Base-by-base conservation (phyloP, 2,329 filamentous ascomycete species). In the Ophiostoma ips region DNA sequence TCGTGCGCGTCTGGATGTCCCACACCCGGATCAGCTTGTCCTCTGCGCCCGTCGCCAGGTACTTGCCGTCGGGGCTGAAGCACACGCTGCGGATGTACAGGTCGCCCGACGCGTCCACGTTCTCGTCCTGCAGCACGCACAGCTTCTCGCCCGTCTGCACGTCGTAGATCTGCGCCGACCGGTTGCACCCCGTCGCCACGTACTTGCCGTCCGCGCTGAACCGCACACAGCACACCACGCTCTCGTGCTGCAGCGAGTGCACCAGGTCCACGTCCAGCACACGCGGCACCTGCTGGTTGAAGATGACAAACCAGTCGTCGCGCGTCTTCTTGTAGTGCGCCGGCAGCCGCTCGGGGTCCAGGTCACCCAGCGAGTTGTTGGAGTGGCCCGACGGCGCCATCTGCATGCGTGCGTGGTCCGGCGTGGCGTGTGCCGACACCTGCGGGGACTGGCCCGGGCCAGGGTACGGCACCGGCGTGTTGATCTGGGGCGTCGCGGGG, bases 91-190 rank as follows among this genome's bases (percentile, higher is more conserved):
- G 76, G 59, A 98, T 98, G 66, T 96, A 98, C 31, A 98, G 73
- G 67, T 98, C 92, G 28, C 90, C 89, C 50, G 85, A 83, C 59
- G 89, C 81, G 57, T 94, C 87, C 43, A 88, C 86, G 43, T 76
- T 83, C 58, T 90, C 84, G 60, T 98, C 92, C 65, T 95, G 87
- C 33, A 96, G 72, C 52, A 92, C 83, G 57, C 87, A 92, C 49
- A 96, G 81, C 64, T 90, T 92, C 58, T 87, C 79, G 50, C 92
- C 92, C 15, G 79, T 84, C 59, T 79, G 75, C 38, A 96, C 90
- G 57, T 98, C 92, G 65, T 92, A 98, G 60, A 98, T 98, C 67
- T 96, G 90, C n/a, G 92, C 92, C n/a, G 88, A 95, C 56, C 89
- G 76, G 67, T 98, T 98, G 73, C 92, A 96, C 40, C 92, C 92